Base-by-base conservation (phyloP, 2,329 filamentous ascomycete species). In the Aspergillus fumigatiaffinis region DNA sequence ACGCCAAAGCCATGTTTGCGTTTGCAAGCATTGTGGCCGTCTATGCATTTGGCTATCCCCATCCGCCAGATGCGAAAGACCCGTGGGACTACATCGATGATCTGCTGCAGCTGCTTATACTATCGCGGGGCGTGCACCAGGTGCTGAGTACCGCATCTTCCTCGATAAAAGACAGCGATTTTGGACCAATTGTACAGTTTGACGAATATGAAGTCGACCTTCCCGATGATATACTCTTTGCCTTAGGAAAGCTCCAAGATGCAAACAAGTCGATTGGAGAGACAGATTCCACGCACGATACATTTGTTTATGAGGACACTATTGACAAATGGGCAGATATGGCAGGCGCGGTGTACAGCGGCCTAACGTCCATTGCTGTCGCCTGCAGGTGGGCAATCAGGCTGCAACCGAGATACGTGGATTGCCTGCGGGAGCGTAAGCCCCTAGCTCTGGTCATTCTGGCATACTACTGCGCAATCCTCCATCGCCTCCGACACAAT, bases 401-500 rank as follows among this genome's bases (percentile, higher is more conserved):
- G 53, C 54, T 76, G 26, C 65, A 68, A 6, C 60, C 66, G 9
- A 62, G 65, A 28, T 77, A 71, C 51, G 58, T 76, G 51, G 71
- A 77, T 38, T 60, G 71, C n/a, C 50, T 77, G 14, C 66, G 69
- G 8, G 72, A 75, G 54, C 71, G 70, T 23, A 69, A 71, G 26
- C 72, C 73, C 0, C 61, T 76, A 49, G 72, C 75, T 0, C 63
- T 87, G 20, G 87, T 87, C 80, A 25, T 83, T 82, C 46, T 84
- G 80, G 46, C 88, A 79, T 67, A 83, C 86, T 62, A 84, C 85
- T 64, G 78, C 86, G 25, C 78, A 51, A 76, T 89, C 21, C 83
- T 86, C 62, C 79, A 80, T 42, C 78, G 84, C 60, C 80, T 87
- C 59, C 71, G 78, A 28, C 76, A 87, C 29, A 66, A 67, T 5